phyloP scores from a whole-genome alignment of 768 basidiomycete genomes.

The Trichaptum fuscoviolaceum region DNA sequence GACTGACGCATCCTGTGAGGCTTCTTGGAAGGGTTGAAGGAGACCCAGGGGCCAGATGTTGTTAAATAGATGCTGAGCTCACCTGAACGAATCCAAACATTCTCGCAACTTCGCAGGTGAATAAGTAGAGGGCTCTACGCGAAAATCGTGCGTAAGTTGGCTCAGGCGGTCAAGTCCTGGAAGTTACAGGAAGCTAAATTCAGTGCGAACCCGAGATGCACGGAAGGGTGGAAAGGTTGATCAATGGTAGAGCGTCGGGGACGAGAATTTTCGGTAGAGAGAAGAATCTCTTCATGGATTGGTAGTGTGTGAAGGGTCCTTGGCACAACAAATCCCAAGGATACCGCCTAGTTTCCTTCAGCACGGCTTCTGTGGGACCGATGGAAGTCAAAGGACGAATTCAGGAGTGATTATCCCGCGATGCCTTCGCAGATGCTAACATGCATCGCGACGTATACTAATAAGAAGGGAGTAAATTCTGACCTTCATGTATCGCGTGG shows the following conservation, averaged over 20 bases:
- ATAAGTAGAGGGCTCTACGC: constrained; percentile 38
- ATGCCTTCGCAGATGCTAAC: too few species aligned
- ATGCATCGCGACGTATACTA: too few species aligned
- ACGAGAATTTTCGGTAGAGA: neutral
- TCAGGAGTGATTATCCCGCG: too few species aligned
- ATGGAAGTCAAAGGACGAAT: neutral
- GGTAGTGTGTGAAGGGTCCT: neutral
- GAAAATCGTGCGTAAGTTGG: constrained; percentile 37
- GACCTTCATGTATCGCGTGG: constrained; percentile 49
- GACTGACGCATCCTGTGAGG: too few species aligned
- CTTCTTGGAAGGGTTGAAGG: too few species aligned
- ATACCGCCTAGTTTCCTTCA: too few species aligned
- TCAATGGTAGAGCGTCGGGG: neutral
- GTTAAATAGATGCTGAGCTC: too few species aligned
- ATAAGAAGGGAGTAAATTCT: neutral
- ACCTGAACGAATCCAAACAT: constrained; percentile 41
- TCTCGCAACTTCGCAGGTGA: constrained; percentile 44
- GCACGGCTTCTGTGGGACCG: too few species aligned
- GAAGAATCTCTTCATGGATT: neutral
- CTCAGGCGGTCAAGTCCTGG: constrained; percentile 42
- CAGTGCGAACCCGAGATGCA: neutral
- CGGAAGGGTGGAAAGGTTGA: neutral
- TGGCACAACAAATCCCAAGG: neutral
- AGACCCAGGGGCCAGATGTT: too few species aligned
- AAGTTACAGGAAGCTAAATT: neutral